Evolutionary conservation across 345 rosid species (phyloP).

Genomic region (Salix purpurea): DNA sequence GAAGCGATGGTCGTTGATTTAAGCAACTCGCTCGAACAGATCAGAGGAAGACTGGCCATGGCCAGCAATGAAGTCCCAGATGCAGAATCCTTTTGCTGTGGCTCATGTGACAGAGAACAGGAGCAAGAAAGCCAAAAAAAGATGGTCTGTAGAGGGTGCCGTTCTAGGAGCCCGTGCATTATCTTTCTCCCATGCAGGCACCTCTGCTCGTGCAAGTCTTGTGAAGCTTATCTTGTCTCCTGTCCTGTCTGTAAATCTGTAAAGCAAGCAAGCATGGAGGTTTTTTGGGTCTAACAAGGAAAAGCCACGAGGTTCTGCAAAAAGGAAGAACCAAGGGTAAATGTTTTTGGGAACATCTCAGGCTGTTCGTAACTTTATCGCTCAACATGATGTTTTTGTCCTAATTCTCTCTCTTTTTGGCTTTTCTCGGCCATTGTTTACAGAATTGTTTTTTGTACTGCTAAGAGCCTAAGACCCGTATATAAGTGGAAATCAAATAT

Average conservation of each 20-base stretch:
- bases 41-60: slow-evolving; percentile 14
- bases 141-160: slow-evolving; percentile 21
- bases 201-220: slow-evolving; percentile 53
- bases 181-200: slow-evolving; percentile 61
- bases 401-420: neutral
- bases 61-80: neutral
- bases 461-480: neutral
- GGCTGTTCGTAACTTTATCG: neutral
- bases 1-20: slow-evolving; percentile 51
- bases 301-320: neutral
- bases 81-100: slow-evolving; percentile 16
- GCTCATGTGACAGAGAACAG: neutral
- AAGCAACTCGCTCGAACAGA: slow-evolving; percentile 35
- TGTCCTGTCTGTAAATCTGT: slow-evolving; percentile 56
- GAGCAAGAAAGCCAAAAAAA: neutral
- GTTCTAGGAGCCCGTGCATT: slow-evolving; percentile 37
- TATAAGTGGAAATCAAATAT: neutral
- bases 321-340: neutral
- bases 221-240: slow-evolving; percentile 40
- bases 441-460: slow-evolving; percentile 2
- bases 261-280: slow-evolving; percentile 53
- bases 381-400: neutral
- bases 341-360: neutral
- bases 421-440: neutral
- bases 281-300: slow-evolving; percentile 27